Evolutionary conservation across 345 rosid species (phyloP), one percentile per base, ranked within the genome.

Genomic region (Populus simonii): DNA sequence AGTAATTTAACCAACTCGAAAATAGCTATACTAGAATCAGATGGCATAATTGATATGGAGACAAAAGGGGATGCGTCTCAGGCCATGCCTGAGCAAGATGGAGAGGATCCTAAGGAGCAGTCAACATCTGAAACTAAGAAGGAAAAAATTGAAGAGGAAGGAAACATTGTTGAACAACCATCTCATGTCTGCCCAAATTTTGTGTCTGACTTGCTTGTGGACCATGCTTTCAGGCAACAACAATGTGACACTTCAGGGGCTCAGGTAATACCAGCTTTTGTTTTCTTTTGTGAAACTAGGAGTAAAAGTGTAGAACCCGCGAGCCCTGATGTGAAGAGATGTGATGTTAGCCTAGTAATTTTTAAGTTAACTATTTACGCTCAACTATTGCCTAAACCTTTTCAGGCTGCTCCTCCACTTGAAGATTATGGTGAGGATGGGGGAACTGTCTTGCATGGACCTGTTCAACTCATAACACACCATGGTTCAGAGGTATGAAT

Each of bases 401-500:
- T 70, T n/a, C 79, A 71, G 51, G 66, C 67, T 74, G 66, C 68
- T 80, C 80, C 79, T 61, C 59, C 68, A 74, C 67, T 36, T 81
- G 78, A 85, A 49, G 80, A 49, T 23, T 68, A 66, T 72, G 66
- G 53, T 47, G 80, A 80, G 74, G 72, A 79, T 71, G 67, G 72
- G 16, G 75, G 49, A 23, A 80, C 59, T 29, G 45, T 61, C 59
- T 51, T 51, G 13, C 61, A 45, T 33, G 83, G 65, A 23, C 78
- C 72, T 66, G 73, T 22, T 74, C 71, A 83, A 75, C 82, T 66
- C 51, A 53, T 33, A 71, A 15, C 38, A 57, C 69, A 22, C 68
- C 51, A 71, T 77, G 79, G 88, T 83, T 65, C 65, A n/a, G 88
- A 80, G 93, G 93, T 88, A 79, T 63, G 53, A 29, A 70, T 36